Evolutionary conservation across 2,329 filamentous ascomycete genomes (phyloP).

Genomic region (Phoma sp.): DNA sequence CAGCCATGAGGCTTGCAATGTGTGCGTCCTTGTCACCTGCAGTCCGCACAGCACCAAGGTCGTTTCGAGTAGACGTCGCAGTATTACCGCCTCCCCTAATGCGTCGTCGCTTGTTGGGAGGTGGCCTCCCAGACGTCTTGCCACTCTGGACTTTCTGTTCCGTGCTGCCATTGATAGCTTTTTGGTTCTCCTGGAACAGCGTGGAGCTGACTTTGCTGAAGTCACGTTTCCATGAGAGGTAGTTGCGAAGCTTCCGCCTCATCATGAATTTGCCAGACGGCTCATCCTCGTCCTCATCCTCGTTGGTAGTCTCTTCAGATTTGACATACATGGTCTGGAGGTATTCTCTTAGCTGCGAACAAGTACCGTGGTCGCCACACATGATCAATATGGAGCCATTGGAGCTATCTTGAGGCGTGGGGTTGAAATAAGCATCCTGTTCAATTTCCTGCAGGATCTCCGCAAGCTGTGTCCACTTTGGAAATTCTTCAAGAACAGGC

Average conservation of each 20-base stretch:
- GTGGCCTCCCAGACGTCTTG: conserved; percentile 64
- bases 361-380: conserved; percentile 88
- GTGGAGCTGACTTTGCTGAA: conserved; percentile 84
- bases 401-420: conserved; percentile 76
- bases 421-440: conserved; percentile 84
- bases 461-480: conserved; percentile 90
- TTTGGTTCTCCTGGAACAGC: conserved; percentile 81
- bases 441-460: conserved; percentile 95
- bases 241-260: conserved; percentile 83
- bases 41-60: conserved; percentile 74
- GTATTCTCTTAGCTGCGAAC: conserved; percentile 87
- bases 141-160: conserved; percentile 60
- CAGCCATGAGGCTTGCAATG: conserved; percentile 80
- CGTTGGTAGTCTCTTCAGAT: conserved; percentile 52
- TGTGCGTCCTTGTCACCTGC: conserved; percentile 84
- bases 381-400: conserved; percentile 94
- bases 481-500: conserved; percentile 89
- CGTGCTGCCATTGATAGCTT: conserved; percentile 70
- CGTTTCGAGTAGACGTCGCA: conserved; percentile 67
- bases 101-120: conserved; percentile 84
- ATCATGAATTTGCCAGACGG: conserved; percentile 87
- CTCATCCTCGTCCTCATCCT: conserved; percentile 59
- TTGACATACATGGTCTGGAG: conserved; percentile 87
- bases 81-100: conserved; percentile 77
- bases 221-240: conserved; percentile 88